Conservation (phyloP, 345 rosid species). For the Brassica juncea region DNA sequence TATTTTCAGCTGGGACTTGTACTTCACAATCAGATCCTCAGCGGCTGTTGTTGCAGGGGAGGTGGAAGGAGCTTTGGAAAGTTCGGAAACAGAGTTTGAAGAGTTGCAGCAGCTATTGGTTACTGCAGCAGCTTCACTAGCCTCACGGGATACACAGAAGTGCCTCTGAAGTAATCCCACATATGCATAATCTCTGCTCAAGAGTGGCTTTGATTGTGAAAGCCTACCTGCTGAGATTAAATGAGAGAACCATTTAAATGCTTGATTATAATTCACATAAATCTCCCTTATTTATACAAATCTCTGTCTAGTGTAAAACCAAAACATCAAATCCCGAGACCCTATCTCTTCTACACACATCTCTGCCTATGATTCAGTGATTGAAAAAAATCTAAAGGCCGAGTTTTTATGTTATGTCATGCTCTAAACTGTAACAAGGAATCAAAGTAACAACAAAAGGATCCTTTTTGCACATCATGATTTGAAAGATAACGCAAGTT, state of each 20-base stretch:
- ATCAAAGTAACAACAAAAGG: neutral
- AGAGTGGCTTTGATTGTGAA: constrained; percentile 42
- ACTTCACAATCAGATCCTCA: constrained; percentile 42
- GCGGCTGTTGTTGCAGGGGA: constrained; percentile 7
- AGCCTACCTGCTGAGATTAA: constrained; percentile 37
- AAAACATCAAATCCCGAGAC: neutral
- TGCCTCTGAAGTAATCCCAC: constrained; percentile 50
- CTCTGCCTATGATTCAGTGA: neutral
- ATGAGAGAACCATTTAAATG: neutral
- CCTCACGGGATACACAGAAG: constrained; percentile 31
- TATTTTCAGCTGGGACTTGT: constrained; percentile 57
- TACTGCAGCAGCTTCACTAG: constrained; percentile 24
- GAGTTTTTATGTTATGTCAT: neutral
- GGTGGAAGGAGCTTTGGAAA: constrained; percentile 22
- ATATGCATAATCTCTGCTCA: constrained; percentile 37
- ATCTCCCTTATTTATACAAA: neutral
- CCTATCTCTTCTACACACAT: neutral
- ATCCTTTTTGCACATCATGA: neutral
- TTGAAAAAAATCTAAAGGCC: neutral
- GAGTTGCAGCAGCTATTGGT: constrained; percentile 25
- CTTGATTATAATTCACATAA: neutral
- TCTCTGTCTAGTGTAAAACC: neutral
- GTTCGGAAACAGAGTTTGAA: constrained; percentile 28
- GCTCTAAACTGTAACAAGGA: neutral
- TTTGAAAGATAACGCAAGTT: neutral